Evolutionary conservation across 2,329 filamentous ascomycete genomes (phyloP), one percentile per base, ranked within the genome.

Genomic region (Pyrenophora seminiperda): DNA sequence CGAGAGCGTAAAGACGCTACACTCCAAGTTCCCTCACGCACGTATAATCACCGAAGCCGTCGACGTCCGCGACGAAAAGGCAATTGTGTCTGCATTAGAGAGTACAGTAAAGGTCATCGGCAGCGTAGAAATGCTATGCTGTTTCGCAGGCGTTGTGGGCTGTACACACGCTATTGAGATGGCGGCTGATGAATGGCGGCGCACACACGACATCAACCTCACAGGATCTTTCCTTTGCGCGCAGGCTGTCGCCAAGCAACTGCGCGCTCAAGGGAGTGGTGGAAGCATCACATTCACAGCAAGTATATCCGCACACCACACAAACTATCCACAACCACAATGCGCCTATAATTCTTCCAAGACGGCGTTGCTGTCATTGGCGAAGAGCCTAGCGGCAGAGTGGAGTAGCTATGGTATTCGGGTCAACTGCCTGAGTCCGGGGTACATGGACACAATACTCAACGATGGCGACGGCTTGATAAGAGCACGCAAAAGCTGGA

Each of bases 381-480:
- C 83, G 41, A 83, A 80, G 56, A 85, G 79, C 29, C 72, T 91
- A 13, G 88, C 88, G 0, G 87, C 85, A 0, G 89, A 92, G 70
- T 91, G 88, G 88, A 85, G 85, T 1, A 73, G 76, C 1, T 80
- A 86, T 65, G 88, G 89, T 0, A 89, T 92, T 53, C 74, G 86
- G 2, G 84, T 88, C 4, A 91, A 92, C 60, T 83, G 78, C 14
- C 78, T 92, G 36, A 84, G 80, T 31, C 89, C 89, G 0, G 88
- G 88, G 0, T 91, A 91, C 61, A 90, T 91, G 84, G 87, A 90
- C 62, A 90, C 87, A 0, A 82, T 89, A 10, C 72, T 91, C 39
- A 91, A 90, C 62, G 84, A 84, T 51, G 85, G 86, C 0, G 78
- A 81, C 6, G 82, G 81, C 0, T 67, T 89, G 38, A 77, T 77